Evolutionary conservation across 306 rosid genomes (phyloP).

Genomic region (Trifolium subterraneum): DNA sequence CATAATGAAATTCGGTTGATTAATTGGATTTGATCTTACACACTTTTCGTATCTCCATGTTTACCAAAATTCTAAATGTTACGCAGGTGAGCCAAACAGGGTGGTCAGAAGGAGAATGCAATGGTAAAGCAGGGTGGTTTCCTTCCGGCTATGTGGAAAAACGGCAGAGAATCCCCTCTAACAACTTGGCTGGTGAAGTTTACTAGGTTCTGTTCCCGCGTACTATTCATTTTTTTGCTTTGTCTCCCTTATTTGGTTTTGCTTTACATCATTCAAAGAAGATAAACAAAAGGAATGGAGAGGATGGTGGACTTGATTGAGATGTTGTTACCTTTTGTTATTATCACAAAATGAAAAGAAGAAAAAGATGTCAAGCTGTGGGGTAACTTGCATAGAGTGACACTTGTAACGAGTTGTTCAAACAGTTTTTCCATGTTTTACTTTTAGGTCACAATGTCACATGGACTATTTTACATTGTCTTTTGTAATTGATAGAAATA

Average conservation of each 20-base stretch:
- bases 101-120: conserved; percentile 99
- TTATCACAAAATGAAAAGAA: conserved; percentile 22
- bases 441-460: conserved; percentile 19
- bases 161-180: conserved; percentile 80
- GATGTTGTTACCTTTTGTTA: conserved; percentile 17
- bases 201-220: conserved; percentile 46
- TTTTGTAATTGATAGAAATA: conserved; percentile 38
- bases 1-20: conserved; percentile 25
- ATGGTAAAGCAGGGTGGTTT: conserved; percentile 93
- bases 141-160: conserved; percentile 84
- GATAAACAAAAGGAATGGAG: conserved; percentile 26
- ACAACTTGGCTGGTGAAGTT: conserved; percentile 57
- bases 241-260: conserved; percentile 37
- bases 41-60: conserved; percentile 9
- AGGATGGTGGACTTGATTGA: conserved; percentile 32
- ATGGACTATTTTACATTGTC: background rate
- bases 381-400: conserved; percentile 51
- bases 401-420: conserved; percentile 22
- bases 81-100: conserved; percentile 77
- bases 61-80: conserved; percentile 31
- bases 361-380: conserved; percentile 33
- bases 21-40: conserved; percentile 13
- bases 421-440: conserved; percentile 27
- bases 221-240: conserved; percentile 36
- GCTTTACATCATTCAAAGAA: conserved; percentile 18